Evolutionary conservation across 805 yeast genomes (phyloP), one percentile per base, ranked within the genome.

Genomic region (Candida qinlingensis): DNA sequence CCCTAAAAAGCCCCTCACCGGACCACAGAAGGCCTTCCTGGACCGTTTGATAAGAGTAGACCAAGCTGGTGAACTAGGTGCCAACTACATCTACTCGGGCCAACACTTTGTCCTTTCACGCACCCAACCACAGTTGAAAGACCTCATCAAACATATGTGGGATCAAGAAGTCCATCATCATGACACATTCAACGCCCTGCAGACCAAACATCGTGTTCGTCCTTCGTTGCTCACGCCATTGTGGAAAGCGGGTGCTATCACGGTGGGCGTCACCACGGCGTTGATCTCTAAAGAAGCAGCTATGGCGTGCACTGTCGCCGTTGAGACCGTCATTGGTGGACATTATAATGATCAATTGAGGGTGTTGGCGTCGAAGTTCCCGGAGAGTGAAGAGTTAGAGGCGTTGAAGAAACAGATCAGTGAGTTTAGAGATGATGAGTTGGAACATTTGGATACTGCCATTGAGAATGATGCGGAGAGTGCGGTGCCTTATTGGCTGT

Each of bases 281-380:
- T 58, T 86, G 46, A 67, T 90, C 53, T 85, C 97, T 13, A 88
- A 89, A 61, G 97, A 92, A 63, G 97, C 96, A 3, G 98, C 99
- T 3, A 94, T 94, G 99, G 98, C 99, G 1, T 94, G 99, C 65
- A 94, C 99, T 0, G 98, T 91, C 51, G 98, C 98, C 0, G 98
- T 94, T 2, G 99, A 94, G 67, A 94, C 99, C 0, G 98, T 94
- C 6, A 94, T 94, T 64, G 99, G 99, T 2, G 87, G 87, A 2
- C 99, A 94, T 64, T 94, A 94, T 68, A 94, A 94, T 63, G 83
- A 82, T 52, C 99, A 94, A 65, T 71, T 94, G 55, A 74, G 99
- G 46, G 80, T 82, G 38, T 71, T 94, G 48, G 76, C 79, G 66
- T 83, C 81, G 54, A 85, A 84, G 52, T 87, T 76, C 60, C 63